Conservation (phyloP, 1,284 basidiomycete species). For the Ceratobasidium sp. region DNA sequence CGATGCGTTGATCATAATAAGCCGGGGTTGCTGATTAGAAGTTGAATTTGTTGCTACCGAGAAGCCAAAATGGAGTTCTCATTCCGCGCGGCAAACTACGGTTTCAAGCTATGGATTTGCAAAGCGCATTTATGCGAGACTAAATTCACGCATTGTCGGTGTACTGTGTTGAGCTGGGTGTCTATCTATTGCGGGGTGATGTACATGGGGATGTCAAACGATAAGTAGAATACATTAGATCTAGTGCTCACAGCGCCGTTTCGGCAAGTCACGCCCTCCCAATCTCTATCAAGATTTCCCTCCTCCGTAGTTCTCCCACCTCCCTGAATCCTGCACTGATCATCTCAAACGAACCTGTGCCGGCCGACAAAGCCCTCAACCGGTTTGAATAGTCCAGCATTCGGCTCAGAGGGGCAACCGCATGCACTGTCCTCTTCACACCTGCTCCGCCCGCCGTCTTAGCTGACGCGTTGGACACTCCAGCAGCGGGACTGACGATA, state of each 20-base stretch:
- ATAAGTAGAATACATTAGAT: constrained; percentile 4
- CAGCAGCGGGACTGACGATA: constrained; percentile 76
- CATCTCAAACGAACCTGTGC: constrained; percentile 86
- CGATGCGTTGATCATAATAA: too few relatives aligned
- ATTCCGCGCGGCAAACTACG: too few relatives aligned
- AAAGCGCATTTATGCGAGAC: too few relatives aligned
- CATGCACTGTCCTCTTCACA: constrained; percentile 71
- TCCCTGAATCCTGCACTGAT: constrained; percentile 77
- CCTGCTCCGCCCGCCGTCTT: constrained; percentile 54
- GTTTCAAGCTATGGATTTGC: too few relatives aligned
- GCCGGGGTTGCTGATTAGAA: too few relatives aligned
- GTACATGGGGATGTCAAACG: too few relatives aligned
- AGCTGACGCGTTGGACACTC: constrained; percentile 55
- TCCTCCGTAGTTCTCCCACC: constrained; percentile 70
- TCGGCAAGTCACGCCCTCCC: constrained; percentile 68
- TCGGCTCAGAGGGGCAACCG: constrained; percentile 80
- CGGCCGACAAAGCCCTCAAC: constrained; percentile 83
- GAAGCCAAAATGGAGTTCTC: too few relatives aligned
- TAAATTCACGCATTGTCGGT: too few relatives aligned
- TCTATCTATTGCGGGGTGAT: neutral
- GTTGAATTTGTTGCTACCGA: too few relatives aligned
- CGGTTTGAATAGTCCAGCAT: constrained; percentile 86
- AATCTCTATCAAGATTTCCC: constrained; percentile 81
- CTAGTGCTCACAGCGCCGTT: neutral
- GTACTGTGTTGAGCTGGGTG: neutral